Percentiles rank a stretch among this genome's conserved stretches.
These are phyloP conservation scores for Pseudogymnoascus sp. DNA, from an alignment of 2,329 filamentous ascomycete species.

Conservation along the genomic window DNA sequence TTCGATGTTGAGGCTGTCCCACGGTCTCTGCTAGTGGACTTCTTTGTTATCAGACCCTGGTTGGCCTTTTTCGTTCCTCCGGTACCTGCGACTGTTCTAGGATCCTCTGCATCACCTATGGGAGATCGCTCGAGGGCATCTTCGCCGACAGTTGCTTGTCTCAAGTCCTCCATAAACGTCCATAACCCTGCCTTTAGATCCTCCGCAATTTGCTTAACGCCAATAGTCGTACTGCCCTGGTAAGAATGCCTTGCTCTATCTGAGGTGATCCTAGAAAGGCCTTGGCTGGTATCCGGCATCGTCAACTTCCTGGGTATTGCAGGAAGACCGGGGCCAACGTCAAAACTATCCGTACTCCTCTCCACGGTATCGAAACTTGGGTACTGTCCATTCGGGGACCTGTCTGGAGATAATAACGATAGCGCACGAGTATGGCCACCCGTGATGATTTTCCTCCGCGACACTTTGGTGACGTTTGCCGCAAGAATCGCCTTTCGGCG, in stretches of 20 bases:
- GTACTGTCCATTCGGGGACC: slow-evolving; percentile 20
- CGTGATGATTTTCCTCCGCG: slow-evolving; percentile 59
- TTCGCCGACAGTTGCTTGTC: slow-evolving; percentile 92
- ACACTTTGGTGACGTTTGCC: slow-evolving; percentile 38
- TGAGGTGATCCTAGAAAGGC: slow-evolving; percentile 22
- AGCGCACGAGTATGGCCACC: slow-evolving; percentile 60
- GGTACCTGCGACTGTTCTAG: background rate
- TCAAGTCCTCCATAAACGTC: slow-evolving; percentile 92
- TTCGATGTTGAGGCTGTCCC: background rate
- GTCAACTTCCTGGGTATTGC: slow-evolving; percentile 21
- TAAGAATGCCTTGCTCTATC: slow-evolving; percentile 28
- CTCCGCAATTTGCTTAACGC: slow-evolving; percentile 39
- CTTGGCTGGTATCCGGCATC: slow-evolving; percentile 28
- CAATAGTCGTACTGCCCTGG: slow-evolving; percentile 26
- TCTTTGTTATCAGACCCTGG: background rate
- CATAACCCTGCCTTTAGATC: slow-evolving; percentile 85
- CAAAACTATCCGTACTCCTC: background rate
- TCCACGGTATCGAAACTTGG: background rate
- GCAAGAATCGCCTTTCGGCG: slow-evolving; percentile 62
- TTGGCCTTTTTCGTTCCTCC: background rate
- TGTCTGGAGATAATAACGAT: slow-evolving; percentile 68
- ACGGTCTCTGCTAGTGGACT: background rate
- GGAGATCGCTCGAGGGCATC: slow-evolving; percentile 62
- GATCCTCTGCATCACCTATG: background rate
- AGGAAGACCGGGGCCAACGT: background rate